phyloP scores from a whole-genome alignment of 2,329 filamentous ascomycete genomes.

The Hypomyces perniciosus region DNA sequence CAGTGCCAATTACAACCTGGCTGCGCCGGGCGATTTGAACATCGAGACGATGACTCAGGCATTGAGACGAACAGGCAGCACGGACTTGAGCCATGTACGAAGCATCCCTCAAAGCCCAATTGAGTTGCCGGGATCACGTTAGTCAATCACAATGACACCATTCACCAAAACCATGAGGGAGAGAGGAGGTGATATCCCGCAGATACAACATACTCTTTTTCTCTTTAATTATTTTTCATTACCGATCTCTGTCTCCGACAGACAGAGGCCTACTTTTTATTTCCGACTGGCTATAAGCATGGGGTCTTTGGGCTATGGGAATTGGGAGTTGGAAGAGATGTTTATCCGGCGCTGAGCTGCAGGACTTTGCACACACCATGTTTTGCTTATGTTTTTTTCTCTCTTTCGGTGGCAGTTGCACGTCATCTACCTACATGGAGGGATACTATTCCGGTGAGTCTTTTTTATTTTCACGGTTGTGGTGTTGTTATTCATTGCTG shows the following conservation, averaged over 20 bases:
- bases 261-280: not conserved
- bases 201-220: slow-evolving; percentile 4
- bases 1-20: slow-evolving; percentile 45
- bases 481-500: not conserved
- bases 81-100: slow-evolving; percentile 58
- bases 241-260: not conserved
- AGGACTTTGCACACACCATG: slow-evolving; percentile 16
- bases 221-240: not conserved
- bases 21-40: slow-evolving; percentile 58
- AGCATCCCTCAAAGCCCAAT: slow-evolving; percentile 56
- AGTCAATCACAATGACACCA: slow-evolving; percentile 4
- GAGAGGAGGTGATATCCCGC: not conserved
- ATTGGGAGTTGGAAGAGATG: slow-evolving; percentile 27
- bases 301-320: slow-evolving; percentile 21
- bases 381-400: not conserved
- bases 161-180: not conserved
- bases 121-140: slow-evolving; percentile 32
- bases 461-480: not conserved
- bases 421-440: slow-evolving; percentile 3
- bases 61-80: slow-evolving; percentile 75
- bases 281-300: slow-evolving; percentile 17
- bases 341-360: slow-evolving; percentile 22
- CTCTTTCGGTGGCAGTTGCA: not conserved
- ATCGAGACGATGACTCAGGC: slow-evolving; percentile 95
- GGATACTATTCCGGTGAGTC: not conserved